Base-by-base conservation (phyloP, 1,139 yeast genomes). In the Protomyces inundatus region DNA sequence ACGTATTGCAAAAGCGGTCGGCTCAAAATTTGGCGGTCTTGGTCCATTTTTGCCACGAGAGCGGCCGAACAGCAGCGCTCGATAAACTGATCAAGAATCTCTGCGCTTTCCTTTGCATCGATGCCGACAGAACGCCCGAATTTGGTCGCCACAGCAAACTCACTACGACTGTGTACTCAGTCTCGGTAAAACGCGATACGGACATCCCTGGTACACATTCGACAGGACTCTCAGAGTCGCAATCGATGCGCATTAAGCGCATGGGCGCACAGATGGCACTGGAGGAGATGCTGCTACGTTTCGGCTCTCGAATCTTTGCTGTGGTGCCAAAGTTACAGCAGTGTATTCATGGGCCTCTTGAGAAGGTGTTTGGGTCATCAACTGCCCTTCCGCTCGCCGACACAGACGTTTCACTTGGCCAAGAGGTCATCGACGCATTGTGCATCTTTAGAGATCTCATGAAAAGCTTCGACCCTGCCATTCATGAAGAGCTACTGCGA, bases 71-170 rank as follows among this genome's bases (percentile, higher is more conserved):
- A 30, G 85, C 85, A 51, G 95, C 95, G 2, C 86, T 93, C 2
- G 96, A 90, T 70, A 95, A 93, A 73, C 87, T 93, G 68, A 83
- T 89, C 61, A 91, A 90, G 73, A 95, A 95, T 71, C 77, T 95
- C 64, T 89, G 97, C 76, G 96, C 95, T 0, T 93, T 93, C 73
- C 74, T 93, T 57, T 93, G 98, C 77, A 97, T 91, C 51, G 98
- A 93, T 73, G 90, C 97, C 0, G 83, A 95, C 4, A 98, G 91
- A 73, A 97, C 93, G 42, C 98, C 98, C 2, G 98, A 90, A 71
- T 93, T 89, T 72, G 81, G 81, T 39, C 87, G 88, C 57, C 88
- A 89, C 72, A 81, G 82, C 56, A 77, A 77, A 10, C 80, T 81
- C 65, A 80, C 77, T 39, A 85, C 83, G 63, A 79, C 78, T 23